Percentiles rank a stretch among this genome's conserved stretches.
Evolutionary conservation across 2,329 filamentous ascomycete species (phyloP).

Genomic region (Talaromyces amestolkiae): DNA sequence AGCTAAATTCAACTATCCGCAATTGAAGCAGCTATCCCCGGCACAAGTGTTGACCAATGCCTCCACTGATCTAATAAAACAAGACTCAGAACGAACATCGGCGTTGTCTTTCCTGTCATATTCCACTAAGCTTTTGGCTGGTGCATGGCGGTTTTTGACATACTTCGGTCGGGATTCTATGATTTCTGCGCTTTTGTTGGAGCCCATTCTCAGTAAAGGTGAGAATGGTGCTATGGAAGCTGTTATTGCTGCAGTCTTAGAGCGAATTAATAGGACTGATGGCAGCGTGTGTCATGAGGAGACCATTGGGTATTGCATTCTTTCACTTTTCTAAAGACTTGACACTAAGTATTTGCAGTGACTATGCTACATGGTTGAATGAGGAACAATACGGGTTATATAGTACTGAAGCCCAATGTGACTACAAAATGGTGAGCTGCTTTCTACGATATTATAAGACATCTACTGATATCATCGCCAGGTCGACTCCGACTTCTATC

Average conservation of each 20-base stretch:
- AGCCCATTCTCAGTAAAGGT: conserved; percentile 57
- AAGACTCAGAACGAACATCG: conserved; percentile 48
- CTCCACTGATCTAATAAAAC: conserved; percentile 47
- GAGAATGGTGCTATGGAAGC: conserved; percentile 59
- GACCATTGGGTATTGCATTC: conserved; percentile 50
- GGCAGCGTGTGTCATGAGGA: conserved; percentile 65
- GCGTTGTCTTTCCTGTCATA: conserved; percentile 65
- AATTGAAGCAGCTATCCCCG: conserved; percentile 55
- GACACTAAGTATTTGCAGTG: conserved; percentile 34
- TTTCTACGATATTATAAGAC: not conserved
- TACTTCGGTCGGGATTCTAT: conserved; percentile 67
- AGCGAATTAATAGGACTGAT: conserved; percentile 59
- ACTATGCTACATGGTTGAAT: conserved; percentile 63
- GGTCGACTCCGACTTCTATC: conserved; percentile 63
- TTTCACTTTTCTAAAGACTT: not conserved
- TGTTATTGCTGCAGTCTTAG: conserved; percentile 59
- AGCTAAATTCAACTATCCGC: conserved; percentile 62
- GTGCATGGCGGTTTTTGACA: conserved; percentile 64
- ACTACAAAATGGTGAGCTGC: conserved; percentile 54
- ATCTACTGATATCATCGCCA: conserved; percentile 12
- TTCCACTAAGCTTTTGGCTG: conserved; percentile 60
- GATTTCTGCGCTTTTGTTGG: conserved; percentile 58
- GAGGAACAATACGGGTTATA: conserved; percentile 49
- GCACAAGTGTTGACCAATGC: conserved; percentile 51
- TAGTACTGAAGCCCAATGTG: conserved; percentile 54